These are phyloP conservation scores for Colletotrichum cuscutae DNA, from an alignment of 2,329 filamentous ascomycete species.

Conservation along the genomic window DNA sequence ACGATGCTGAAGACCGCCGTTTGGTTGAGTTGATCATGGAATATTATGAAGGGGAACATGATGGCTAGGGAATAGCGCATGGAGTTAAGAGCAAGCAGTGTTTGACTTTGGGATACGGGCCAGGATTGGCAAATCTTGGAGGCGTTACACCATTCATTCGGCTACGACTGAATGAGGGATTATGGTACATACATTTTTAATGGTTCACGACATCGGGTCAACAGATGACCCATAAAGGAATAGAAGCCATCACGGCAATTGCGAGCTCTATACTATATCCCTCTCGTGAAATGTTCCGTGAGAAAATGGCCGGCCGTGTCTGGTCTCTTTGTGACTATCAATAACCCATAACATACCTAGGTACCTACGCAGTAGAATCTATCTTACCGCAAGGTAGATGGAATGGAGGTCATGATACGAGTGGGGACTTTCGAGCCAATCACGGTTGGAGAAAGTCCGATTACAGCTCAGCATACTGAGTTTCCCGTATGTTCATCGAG, in stretches of 20 bases:
- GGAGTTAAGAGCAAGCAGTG: constrained; percentile 2
- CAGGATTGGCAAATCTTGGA: not conserved
- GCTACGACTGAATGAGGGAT: constrained; percentile 15
- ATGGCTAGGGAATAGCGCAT: not conserved
- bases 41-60: not conserved
- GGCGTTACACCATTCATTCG: constrained; percentile 11
- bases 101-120: not conserved
- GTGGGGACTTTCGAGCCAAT: not conserved
- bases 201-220: constrained; percentile 1
- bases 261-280: not conserved
- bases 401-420: too few species aligned
- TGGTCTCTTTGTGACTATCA: not conserved
- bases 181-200: constrained; percentile 3
- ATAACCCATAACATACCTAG: too few species aligned
- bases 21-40: not conserved
- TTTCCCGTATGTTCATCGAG: not conserved
- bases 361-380: not conserved
- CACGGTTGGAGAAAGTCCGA: not conserved
- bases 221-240: constrained; percentile 26
- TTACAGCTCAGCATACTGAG: not conserved
- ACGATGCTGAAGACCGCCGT: not conserved
- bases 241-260: constrained; percentile 9
- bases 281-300: not conserved
- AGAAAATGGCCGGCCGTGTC: not conserved
- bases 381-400: too few species aligned